These are phyloP conservation scores for Sporisorium sorghi DNA, from an alignment of 1,284 basidiomycete species.

Conservation along the genomic window DNA sequence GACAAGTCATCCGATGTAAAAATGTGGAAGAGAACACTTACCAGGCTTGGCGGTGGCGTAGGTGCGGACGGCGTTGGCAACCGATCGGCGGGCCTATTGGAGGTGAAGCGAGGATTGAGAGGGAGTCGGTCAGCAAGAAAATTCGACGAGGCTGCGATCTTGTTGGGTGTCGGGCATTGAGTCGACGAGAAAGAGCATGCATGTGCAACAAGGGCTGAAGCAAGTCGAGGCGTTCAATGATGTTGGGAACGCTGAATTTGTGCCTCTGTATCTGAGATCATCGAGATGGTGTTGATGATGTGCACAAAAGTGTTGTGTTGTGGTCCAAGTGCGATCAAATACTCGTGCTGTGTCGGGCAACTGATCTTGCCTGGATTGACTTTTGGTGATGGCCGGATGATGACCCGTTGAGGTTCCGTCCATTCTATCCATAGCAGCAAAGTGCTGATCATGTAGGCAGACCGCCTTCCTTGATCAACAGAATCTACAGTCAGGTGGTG, in stretches of 20 bases:
- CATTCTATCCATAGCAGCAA: neutral
- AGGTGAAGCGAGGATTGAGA: neutral
- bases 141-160: neutral
- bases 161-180: neutral
- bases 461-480: neutral
- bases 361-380: neutral
- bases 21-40: conserved; percentile 73
- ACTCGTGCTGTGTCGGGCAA: neutral
- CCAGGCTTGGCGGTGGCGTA: conserved; percentile 96
- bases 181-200: neutral
- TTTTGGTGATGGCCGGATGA: neutral
- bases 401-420: neutral
- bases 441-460: neutral
- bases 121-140: conserved; percentile 21
- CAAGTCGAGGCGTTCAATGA: neutral
- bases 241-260: neutral
- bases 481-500: neutral
- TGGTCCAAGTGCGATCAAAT: neutral
- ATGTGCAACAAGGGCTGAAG: conserved; percentile 5
- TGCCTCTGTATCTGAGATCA: neutral
- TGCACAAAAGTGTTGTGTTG: neutral
- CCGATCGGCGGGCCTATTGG: conserved; percentile 74
- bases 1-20: neutral
- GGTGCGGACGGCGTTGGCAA: conserved; percentile 70
- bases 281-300: neutral